Evolutionary conservation across 75 land plant genomes (phyloP), one percentile per base, ranked within the genome.

Genomic region (Picea glauca): DNA sequence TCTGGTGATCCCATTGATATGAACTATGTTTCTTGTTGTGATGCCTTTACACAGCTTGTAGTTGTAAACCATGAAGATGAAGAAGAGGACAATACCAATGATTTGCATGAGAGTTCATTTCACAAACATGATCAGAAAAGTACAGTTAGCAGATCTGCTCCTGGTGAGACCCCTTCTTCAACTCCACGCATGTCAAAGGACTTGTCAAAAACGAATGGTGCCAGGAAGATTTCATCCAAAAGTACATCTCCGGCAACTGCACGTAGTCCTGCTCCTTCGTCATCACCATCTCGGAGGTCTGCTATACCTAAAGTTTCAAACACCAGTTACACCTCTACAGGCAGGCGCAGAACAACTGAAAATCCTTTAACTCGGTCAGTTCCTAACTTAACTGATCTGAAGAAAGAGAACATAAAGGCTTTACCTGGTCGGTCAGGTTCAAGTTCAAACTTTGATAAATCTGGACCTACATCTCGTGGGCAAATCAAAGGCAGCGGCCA

Each of bases 281-380:
- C n/a, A 70, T 70, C 74, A 43, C 43, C 74, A 43, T 70, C 74
- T 38, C 56, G 23, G 30, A 78, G 83, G 15, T 78, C 86, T n/a
- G 61, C 23, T 46, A 43, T 70, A 18, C 23, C 74, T 38, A 70
- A 43, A 70, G 54, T 70, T 43, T 40, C 83, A 21, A 78, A 73
- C 43, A 58, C 84, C 33, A 76, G 75, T 60, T 20, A n/a, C 26
- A 20, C 74, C n/a, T 70, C 56, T 70, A 76, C 84, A 78, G 84
- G 80, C 23, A 91, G 76, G 81, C 84, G 84, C 65, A 79, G 78
- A 79, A 60, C 31, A 4, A 46, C 46, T 40, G 54, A 35, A 68
- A 68, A 68, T 68, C 73, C 46, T 68, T n/a, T 68, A 38, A 46
- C 21, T 68, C 73, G 12, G 40, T 68, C 73, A 18, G 40, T 68